Conservation (phyloP, 192 early-diverging fungal genomes). For the Gamsiella multidivaricata region DNA sequence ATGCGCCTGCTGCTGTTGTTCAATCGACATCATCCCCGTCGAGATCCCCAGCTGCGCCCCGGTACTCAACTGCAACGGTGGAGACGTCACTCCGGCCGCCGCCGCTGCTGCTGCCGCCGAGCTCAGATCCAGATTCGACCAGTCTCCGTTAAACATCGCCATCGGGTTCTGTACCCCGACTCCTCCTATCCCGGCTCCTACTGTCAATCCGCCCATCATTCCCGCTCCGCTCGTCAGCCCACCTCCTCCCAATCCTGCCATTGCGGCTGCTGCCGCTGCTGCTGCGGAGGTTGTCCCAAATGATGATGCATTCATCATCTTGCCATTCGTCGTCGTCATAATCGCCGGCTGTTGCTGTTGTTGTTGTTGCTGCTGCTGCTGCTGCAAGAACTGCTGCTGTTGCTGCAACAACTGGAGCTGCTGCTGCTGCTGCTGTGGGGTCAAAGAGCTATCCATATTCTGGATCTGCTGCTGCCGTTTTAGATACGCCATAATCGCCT, state of each 20-base stretch:
- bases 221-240: constrained; percentile 21
- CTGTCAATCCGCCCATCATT: constrained; percentile 22
- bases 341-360: constrained; percentile 39
- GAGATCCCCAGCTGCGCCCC: constrained; percentile 40
- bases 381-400: constrained; percentile 43
- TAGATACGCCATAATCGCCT: constrained; percentile 51
- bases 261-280: constrained; percentile 14
- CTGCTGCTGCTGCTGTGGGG: constrained; percentile 49
- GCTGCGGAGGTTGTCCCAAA: constrained; percentile 25
- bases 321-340: constrained; percentile 53
- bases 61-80: constrained; percentile 17
- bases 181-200: too few relatives aligned
- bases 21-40: constrained; percentile 51
- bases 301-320: constrained; percentile 48
- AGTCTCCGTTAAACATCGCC: constrained; percentile 54
- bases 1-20: constrained; percentile 50
- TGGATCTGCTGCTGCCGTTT: constrained; percentile 53
- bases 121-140: constrained; percentile 51
- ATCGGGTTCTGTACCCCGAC: constrained; percentile 53
- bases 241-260: constrained; percentile 18
- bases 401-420: constrained; percentile 39
- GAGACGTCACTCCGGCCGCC: constrained; percentile 40
- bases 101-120: constrained; percentile 45
- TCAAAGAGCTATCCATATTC: constrained; percentile 46
- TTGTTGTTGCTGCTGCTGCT: constrained; percentile 37